Percentiles rank a stretch among this genome's conserved stretches.
Evolutionary conservation across 2,329 filamentous ascomycete genomes (phyloP).

Genomic region (Aspergillus hiratsukae): DNA sequence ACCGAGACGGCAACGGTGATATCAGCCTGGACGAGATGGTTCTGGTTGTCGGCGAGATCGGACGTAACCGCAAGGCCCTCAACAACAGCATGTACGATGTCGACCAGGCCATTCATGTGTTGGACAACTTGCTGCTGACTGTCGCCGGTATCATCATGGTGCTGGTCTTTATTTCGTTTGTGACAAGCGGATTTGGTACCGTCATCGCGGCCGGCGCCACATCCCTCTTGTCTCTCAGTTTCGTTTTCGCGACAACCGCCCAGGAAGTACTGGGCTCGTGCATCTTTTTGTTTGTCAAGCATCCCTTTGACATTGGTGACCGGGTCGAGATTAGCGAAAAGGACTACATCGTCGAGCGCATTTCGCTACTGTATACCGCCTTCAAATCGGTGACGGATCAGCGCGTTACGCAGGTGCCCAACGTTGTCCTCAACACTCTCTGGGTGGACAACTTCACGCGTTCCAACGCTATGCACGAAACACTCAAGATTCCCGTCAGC

Average conservation of each 20-base stretch:
- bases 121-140: conserved; percentile 79
- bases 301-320: conserved; percentile 94
- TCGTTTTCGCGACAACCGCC: conserved; percentile 86
- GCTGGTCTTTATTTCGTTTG: conserved; percentile 85
- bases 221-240: conserved; percentile 88
- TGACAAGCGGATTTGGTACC: conserved; percentile 78
- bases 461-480: conserved; percentile 87
- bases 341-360: conserved; percentile 81
- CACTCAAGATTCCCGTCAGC: conserved; percentile 71
- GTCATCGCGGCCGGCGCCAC: conserved; percentile 88
- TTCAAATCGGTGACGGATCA: conserved; percentile 80
- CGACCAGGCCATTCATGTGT: conserved; percentile 83
- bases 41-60: conserved; percentile 76
- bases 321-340: conserved; percentile 72
- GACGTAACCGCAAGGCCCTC: conserved; percentile 82
- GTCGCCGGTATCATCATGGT: conserved; percentile 76
- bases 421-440: conserved; percentile 84
- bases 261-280: conserved; percentile 97
- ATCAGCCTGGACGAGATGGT: conserved; percentile 96
- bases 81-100: conserved; percentile 95
- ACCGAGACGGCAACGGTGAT: conserved; percentile 86
- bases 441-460: conserved; percentile 94
- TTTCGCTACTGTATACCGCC: conserved; percentile 87
- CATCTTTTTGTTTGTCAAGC: conserved; percentile 98
- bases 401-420: conserved; percentile 78